These are phyloP conservation scores for Sporormia fimetaria DNA, from an alignment of 495 filamentous ascomycete species.

Conservation along the genomic window DNA sequence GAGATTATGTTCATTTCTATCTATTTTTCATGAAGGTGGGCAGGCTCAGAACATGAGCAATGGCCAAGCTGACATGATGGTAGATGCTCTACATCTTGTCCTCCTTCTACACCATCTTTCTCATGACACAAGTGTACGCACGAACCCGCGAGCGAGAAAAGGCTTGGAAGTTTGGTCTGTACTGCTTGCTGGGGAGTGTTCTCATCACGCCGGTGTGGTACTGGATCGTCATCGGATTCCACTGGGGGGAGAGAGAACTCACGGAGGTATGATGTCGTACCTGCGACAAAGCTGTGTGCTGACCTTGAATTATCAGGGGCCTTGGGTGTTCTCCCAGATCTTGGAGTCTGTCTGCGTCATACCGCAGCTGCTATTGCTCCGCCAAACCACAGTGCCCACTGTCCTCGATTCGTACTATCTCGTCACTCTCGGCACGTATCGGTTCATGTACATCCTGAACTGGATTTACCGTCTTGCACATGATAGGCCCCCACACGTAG, in stretches of 20 bases:
- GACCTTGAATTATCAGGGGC: constrained; percentile 38
- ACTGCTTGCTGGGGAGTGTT: constrained; percentile 47
- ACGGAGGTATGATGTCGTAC: constrained; percentile 37
- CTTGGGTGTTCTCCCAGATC: constrained; percentile 78
- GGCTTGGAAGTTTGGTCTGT: constrained; percentile 75
- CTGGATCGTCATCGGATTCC: constrained; percentile 43
- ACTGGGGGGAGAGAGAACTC: constrained; percentile 35
- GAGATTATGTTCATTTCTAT: constrained; percentile 34
- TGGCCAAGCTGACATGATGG: neutral
- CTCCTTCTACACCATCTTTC: constrained; percentile 72
- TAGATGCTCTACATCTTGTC: constrained; percentile 68
- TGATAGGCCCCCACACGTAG: constrained; percentile 43
- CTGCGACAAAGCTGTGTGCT: neutral
- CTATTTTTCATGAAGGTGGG: constrained; percentile 58
- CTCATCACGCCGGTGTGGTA: constrained; percentile 55
- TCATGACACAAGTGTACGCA: constrained; percentile 80
- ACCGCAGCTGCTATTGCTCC: constrained; percentile 81
- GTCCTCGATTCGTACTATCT: constrained; percentile 95
- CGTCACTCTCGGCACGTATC: constrained; percentile 76
- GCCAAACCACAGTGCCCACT: constrained; percentile 89
- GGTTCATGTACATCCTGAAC: constrained; percentile 81
- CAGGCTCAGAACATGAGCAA: neutral
- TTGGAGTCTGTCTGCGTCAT: constrained; percentile 85
- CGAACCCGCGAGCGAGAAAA: constrained; percentile 81
- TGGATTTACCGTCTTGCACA: constrained; percentile 66